Percentiles rank a stretch among this genome's conserved stretches.
Evolutionary conservation across 345 rosid species (phyloP).

Genomic region (Rhodomyrtus tomentosa): DNA sequence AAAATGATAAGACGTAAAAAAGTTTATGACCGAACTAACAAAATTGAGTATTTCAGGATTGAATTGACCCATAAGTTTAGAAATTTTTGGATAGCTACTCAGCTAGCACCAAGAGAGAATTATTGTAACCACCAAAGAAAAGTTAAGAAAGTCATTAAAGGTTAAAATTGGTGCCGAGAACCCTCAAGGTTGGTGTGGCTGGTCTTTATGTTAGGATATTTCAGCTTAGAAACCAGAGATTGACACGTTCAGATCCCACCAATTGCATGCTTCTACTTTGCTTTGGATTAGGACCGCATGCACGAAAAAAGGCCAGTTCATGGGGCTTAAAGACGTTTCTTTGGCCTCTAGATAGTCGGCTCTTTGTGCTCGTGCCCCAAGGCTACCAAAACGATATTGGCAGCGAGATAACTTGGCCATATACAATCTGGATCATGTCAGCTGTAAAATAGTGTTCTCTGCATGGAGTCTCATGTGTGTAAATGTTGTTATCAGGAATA

Average conservation of each 20-base stretch:
- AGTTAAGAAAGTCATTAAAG: not conserved
- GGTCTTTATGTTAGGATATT: not conserved
- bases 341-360: not conserved
- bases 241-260: not conserved
- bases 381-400: not conserved
- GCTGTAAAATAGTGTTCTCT: no score
- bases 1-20: not conserved
- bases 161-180: not conserved
- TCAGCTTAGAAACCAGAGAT: not conserved
- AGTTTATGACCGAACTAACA: not conserved
- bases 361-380: not conserved
- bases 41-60: not conserved
- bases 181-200: not conserved
- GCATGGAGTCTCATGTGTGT: no score
- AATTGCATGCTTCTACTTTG: not conserved
- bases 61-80: not conserved
- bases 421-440: not conserved
- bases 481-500: not conserved
- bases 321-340: not conserved
- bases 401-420: not conserved
- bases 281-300: not conserved
- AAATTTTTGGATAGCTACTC: not conserved
- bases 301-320: not conserved
- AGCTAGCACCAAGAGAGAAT: not conserved
- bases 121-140: not conserved